These are phyloP conservation scores for Pseudopyrenochaeta lycopersici DNA, from an alignment of 2,329 filamentous ascomycete genomes.

Conservation along the genomic window DNA sequence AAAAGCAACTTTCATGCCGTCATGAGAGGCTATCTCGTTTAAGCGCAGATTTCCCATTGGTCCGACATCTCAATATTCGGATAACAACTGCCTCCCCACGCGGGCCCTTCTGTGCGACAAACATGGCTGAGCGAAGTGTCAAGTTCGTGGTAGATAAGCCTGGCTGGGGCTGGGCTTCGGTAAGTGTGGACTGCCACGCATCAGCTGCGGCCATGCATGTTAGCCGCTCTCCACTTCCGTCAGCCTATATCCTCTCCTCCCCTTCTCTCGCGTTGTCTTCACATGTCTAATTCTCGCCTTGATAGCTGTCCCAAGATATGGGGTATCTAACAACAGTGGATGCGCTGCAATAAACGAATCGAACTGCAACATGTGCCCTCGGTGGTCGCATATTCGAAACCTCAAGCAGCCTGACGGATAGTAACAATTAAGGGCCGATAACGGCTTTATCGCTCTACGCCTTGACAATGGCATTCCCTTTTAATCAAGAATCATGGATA, in stretches of 20 bases:
- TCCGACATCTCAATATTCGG: neutral
- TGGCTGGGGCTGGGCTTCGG: neutral
- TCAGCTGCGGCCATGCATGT: constrained; percentile 9
- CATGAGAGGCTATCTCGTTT: neutral
- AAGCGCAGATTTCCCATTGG: neutral
- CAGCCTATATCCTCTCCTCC: neutral
- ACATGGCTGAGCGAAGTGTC: neutral
- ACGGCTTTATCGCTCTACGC: constrained; percentile 6
- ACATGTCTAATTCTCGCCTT: neutral
- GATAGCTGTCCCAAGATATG: neutral
- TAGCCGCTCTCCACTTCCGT: neutral
- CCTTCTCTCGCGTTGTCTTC: neutral
- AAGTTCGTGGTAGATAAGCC: neutral
- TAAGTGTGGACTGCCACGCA: constrained; percentile 3
- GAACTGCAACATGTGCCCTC: constrained; percentile 30
- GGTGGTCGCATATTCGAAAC: constrained; percentile 13
- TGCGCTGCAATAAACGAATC: constrained; percentile 1
- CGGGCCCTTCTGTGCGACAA: neutral
- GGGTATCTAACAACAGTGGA: constrained; percentile 5
- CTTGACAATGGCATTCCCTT: constrained; percentile 28
- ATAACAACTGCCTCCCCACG: constrained; percentile 1
- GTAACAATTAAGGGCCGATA: constrained; percentile 1
- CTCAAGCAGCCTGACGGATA: constrained; percentile 26
- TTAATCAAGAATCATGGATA: constrained; percentile 57
- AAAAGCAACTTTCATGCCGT: neutral